These are phyloP conservation scores for Penicillium concentricum DNA, from an alignment of 2,329 filamentous ascomycete genomes.

Conservation along the genomic window DNA sequence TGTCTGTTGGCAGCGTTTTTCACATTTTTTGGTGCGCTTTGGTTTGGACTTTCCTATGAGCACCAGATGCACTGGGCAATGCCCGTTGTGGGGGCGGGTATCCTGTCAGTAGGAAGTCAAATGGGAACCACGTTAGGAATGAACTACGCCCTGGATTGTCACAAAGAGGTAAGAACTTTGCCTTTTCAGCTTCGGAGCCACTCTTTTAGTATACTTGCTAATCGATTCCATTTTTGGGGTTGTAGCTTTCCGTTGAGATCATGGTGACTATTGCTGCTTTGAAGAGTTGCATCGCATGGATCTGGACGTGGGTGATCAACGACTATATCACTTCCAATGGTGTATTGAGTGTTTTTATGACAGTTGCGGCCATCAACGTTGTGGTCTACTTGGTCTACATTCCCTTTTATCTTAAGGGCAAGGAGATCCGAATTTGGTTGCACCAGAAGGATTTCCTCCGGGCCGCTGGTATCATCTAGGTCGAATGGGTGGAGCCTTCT, in stretches of 20 bases:
- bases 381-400: slow-evolving; percentile 12
- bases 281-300: slow-evolving; percentile 30
- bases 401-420: slow-evolving; percentile 6
- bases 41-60: slow-evolving; percentile 22
- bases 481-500: not conserved
- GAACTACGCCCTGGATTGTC: slow-evolving; percentile 26
- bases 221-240: not conserved
- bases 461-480: slow-evolving; percentile 1
- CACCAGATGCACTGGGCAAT: slow-evolving; percentile 21
- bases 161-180: slow-evolving; percentile 19
- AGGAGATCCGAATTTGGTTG: slow-evolving; percentile 8
- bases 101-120: slow-evolving; percentile 28
- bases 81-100: slow-evolving; percentile 24
- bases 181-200: not conserved
- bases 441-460: slow-evolving; percentile 5
- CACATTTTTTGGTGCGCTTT: slow-evolving; percentile 24
- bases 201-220: not conserved
- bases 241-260: slow-evolving; percentile 24
- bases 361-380: slow-evolving; percentile 15
- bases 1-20: slow-evolving; percentile 26
- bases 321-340: slow-evolving; percentile 14
- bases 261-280: slow-evolving; percentile 32
- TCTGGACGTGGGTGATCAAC: slow-evolving; percentile 26
- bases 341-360: slow-evolving; percentile 13
- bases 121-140: slow-evolving; percentile 30